phyloP scores from a whole-genome alignment of 2,329 filamentous ascomycete species.

The Trichoderma oligosporum region DNA sequence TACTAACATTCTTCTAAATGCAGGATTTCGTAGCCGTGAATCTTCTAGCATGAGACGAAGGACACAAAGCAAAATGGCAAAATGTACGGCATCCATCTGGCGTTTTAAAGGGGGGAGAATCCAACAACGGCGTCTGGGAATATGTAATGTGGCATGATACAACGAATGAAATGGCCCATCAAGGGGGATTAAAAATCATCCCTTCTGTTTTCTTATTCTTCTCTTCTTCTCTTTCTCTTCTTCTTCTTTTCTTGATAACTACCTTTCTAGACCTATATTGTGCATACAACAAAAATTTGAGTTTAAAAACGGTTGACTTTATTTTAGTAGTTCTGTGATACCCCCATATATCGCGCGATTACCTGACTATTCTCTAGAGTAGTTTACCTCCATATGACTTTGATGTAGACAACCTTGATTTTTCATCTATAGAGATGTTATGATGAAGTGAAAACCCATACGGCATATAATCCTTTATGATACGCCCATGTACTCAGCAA shows the following conservation, averaged over 20 bases:
- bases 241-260: slow-evolving; percentile 32
- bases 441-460: not conserved
- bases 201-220: not conserved
- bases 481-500: not conserved
- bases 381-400: no score
- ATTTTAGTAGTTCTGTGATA: no score
- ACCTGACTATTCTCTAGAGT: no score
- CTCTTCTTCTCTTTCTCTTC: slow-evolving; percentile 33
- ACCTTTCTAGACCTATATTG: not conserved
- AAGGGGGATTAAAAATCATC: not conserved
- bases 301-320: not conserved
- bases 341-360: no score
- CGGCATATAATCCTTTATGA: not conserved
- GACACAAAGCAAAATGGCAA: not conserved
- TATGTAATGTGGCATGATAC: slow-evolving; percentile 1
- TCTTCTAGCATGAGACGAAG: slow-evolving; percentile 37
- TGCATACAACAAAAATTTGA: not conserved
- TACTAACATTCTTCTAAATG: not conserved
- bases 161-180: not conserved
- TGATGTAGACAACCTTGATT: not conserved
- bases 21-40: slow-evolving; percentile 56
- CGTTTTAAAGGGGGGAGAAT: slow-evolving; percentile 4
- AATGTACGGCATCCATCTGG: not conserved
- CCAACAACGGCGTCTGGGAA: slow-evolving; percentile 8
- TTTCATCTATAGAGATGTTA: not conserved